Conservation (phyloP, 2,329 filamentous ascomycete species). For the Neofusicoccum ribis region DNA sequence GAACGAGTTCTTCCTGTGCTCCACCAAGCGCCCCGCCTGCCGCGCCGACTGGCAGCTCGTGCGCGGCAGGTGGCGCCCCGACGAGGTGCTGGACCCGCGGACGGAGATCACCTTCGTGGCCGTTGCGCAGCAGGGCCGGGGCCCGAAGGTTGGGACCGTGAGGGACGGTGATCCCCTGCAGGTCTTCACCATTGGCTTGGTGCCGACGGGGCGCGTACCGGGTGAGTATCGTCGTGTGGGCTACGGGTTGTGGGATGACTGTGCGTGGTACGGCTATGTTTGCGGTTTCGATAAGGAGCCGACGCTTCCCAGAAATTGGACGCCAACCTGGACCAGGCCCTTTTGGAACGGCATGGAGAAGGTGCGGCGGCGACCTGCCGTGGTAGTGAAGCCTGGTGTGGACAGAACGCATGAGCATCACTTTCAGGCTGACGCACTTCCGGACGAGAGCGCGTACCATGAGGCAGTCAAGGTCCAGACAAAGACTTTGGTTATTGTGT, state of each 20-base stretch:
- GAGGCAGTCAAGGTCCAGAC: slow-evolving; percentile 20
- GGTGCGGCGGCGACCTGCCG: background rate
- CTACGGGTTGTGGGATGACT: slow-evolving; percentile 26
- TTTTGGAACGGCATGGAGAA: background rate
- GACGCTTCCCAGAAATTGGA: no score
- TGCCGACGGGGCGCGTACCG: background rate
- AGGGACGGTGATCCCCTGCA: slow-evolving; percentile 17
- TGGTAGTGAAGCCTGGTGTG: background rate
- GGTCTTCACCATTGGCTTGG: background rate
- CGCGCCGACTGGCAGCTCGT: slow-evolving; percentile 22
- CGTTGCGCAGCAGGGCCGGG: slow-evolving; percentile 24
- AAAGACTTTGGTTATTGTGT: slow-evolving; percentile 22
- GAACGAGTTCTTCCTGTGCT: slow-evolving; percentile 24
- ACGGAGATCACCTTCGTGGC: slow-evolving; percentile 28
- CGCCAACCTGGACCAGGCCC: background rate
- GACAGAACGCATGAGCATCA: slow-evolving; percentile 22
- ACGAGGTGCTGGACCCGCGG: slow-evolving; percentile 25
- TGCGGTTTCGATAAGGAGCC: background rate
- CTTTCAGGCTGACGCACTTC: slow-evolving; percentile 15
- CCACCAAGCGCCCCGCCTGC: background rate
- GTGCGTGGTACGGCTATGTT: slow-evolving; percentile 25
- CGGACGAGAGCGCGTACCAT: slow-evolving; percentile 21
- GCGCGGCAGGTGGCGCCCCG: slow-evolving; percentile 25
- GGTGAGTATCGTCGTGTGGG: slow-evolving; percentile 26
- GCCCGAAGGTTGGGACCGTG: background rate